Evolutionary conservation across 2,329 filamentous ascomycete species (phyloP).

Genomic region (Xylaria sp.): DNA sequence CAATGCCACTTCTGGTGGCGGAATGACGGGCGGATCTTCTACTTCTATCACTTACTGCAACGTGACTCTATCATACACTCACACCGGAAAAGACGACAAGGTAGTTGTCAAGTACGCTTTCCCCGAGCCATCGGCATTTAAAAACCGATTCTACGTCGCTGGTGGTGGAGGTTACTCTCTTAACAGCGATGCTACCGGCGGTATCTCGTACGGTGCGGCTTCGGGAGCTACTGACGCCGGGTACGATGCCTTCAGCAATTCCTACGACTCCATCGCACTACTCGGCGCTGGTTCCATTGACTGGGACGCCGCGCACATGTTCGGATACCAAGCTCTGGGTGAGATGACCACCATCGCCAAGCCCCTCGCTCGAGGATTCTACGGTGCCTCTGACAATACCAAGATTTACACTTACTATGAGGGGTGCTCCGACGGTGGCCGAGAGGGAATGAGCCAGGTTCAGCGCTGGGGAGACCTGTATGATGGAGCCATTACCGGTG

Average conservation of each 20-base stretch:
- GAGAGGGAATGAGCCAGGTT: constrained; percentile 55
- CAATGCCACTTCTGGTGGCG: constrained; percentile 38
- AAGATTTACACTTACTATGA: constrained; percentile 59
- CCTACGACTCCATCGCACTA: constrained; percentile 47
- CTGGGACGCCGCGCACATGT: constrained; percentile 56
- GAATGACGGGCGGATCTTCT: constrained; percentile 30
- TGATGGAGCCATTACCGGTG: constrained; percentile 53
- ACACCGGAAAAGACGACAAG: constrained; percentile 41
- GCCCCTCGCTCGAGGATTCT: constrained; percentile 48
- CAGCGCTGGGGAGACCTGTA: constrained; percentile 49
- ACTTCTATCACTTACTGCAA: constrained; percentile 44
- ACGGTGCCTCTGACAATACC: constrained; percentile 33
- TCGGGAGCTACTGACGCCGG: constrained; percentile 50
- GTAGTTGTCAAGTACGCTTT: constrained; percentile 45
- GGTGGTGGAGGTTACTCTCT: constrained; percentile 53
- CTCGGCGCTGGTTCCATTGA: constrained; percentile 58
- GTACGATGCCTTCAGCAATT: constrained; percentile 49
- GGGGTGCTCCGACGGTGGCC: constrained; percentile 54
- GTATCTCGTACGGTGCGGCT: constrained; percentile 49
- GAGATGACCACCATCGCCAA: constrained; percentile 58
- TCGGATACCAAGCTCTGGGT: constrained; percentile 56
- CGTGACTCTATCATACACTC: constrained; percentile 45
- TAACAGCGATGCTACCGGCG: constrained; percentile 45
- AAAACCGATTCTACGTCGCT: constrained; percentile 52
- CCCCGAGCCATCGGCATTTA: constrained; percentile 45